Conservation (phyloP, 140 eudicot genomes). For the Cichorium intybus region DNA sequence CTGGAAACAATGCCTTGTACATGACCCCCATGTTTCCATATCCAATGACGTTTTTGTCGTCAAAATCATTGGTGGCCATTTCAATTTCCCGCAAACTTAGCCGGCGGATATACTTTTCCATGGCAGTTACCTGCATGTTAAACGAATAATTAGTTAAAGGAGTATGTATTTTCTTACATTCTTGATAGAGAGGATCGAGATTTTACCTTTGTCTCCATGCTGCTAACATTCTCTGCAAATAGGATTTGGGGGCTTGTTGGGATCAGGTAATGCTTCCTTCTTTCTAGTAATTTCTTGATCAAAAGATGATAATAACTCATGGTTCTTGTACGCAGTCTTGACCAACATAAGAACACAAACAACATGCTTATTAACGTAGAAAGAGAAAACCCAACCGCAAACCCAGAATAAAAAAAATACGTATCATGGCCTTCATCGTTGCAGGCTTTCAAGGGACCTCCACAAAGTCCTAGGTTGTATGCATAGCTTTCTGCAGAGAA, state of each 20-base stretch:
- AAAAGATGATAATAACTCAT: constrained; percentile 1
- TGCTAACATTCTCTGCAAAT: not conserved
- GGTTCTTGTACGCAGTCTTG: not conserved
- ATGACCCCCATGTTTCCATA: constrained; percentile 47
- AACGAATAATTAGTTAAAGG: not conserved
- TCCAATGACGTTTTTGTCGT: constrained; percentile 35
- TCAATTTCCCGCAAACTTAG: constrained; percentile 45
- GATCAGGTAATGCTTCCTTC: constrained; percentile 1
- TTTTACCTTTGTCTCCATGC: constrained; percentile 17
- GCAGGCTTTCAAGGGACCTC: constrained; percentile 36
- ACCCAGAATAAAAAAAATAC: constrained; percentile 11
- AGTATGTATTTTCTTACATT: not conserved
- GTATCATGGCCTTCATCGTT: not conserved
- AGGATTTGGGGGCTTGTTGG: not conserved
- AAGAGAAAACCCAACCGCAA: constrained; percentile 5
- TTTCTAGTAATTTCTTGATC: constrained; percentile 3
- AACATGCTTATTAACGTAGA: constrained; percentile 1
- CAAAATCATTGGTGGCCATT: constrained; percentile 48
- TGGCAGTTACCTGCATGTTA: constrained; percentile 36
- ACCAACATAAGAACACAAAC: constrained; percentile 1
- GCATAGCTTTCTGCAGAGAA: constrained; percentile 27
- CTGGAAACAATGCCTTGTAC: constrained; percentile 46
- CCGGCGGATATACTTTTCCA: constrained; percentile 41
- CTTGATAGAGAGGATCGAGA: not conserved
- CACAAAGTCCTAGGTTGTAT: constrained; percentile 58